These are phyloP conservation scores for Phytophthora melonis DNA, from an alignment of 352 stramenopile species.

Conservation along the genomic window DNA sequence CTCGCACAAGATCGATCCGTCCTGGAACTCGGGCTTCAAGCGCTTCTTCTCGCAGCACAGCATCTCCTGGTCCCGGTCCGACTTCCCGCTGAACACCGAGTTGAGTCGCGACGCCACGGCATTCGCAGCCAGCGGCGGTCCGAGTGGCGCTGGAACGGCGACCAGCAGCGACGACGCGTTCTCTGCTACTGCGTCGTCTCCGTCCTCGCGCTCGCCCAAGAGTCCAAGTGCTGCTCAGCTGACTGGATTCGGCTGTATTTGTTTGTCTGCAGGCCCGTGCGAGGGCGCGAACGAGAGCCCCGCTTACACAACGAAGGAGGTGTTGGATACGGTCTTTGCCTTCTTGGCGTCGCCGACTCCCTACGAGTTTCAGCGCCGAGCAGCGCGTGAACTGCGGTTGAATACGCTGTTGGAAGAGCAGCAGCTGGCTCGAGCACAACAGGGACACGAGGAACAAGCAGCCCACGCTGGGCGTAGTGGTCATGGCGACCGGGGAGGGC, in stretches of 20 bases:
- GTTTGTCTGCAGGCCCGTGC: conserved; percentile 77
- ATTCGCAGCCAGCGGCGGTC: conserved; percentile 21
- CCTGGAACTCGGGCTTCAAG: conserved; percentile 78
- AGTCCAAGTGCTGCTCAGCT: conserved; percentile 50
- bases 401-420: conserved; percentile 57
- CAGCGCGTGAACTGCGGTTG: conserved; percentile 57
- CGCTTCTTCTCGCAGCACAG: conserved; percentile 86
- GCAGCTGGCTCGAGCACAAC: conserved; percentile 27
- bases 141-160: conserved; percentile 21
- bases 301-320: conserved; percentile 74
- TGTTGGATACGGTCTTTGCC: conserved; percentile 83
- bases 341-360: conserved; percentile 81
- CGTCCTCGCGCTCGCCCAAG: conserved; percentile 34
- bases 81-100: conserved; percentile 72
- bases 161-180: conserved; percentile 33
- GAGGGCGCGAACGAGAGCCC: conserved; percentile 60
- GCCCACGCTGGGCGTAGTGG: not conserved
- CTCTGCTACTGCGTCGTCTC: conserved; percentile 31
- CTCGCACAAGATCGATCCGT: conserved; percentile 79
- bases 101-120: conserved; percentile 46
- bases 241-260: conserved; percentile 74
- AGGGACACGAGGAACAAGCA: conserved; percentile 4
- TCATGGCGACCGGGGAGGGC: not conserved
- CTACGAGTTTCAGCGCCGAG: conserved; percentile 80
- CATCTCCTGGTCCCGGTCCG: conserved; percentile 80